phyloP scores from a whole-genome alignment of 2,329 filamentous ascomycete genomes.

The Penicillium sp. region DNA sequence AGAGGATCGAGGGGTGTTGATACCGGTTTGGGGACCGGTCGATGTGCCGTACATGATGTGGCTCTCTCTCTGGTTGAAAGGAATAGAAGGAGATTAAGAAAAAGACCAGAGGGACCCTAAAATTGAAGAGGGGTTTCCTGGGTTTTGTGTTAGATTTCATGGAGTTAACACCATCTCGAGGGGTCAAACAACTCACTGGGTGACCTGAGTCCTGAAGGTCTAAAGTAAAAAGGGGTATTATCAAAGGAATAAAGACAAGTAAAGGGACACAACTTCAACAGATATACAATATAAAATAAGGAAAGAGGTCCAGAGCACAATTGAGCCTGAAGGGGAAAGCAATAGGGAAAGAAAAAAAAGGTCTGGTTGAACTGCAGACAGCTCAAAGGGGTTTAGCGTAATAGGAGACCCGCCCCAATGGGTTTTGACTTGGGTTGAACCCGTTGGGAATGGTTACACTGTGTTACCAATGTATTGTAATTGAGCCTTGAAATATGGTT shows the following conservation, averaged over 20 bases:
- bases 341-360: slow-evolving; percentile 15
- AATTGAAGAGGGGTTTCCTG: slow-evolving; percentile 1
- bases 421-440: slow-evolving; percentile 15
- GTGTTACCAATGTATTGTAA: slow-evolving; percentile 1
- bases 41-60: slow-evolving; percentile 77
- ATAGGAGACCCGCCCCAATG: slow-evolving; percentile 23
- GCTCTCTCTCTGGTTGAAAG: slow-evolving; percentile 9
- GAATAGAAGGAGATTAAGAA: neutral
- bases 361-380: slow-evolving; percentile 31
- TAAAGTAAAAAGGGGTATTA: slow-evolving; percentile 3
- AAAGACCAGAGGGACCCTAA: slow-evolving; percentile 3
- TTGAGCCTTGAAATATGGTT: neutral
- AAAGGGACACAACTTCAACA: slow-evolving; percentile 6
- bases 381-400: slow-evolving; percentile 35
- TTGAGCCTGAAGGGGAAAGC: slow-evolving; percentile 5
- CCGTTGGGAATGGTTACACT: slow-evolving; percentile 5
- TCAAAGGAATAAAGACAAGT: slow-evolving; percentile 10
- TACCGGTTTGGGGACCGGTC: slow-evolving; percentile 87
- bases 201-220: neutral
- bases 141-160: neutral
- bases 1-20: slow-evolving; percentile 91
- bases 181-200: neutral
- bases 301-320: slow-evolving; percentile 12
- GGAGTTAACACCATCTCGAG: neutral
- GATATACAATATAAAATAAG: slow-evolving; percentile 9